These are phyloP conservation scores for Acorus calamus DNA, from an alignment of 106 monocot species.

Conservation along the genomic window DNA sequence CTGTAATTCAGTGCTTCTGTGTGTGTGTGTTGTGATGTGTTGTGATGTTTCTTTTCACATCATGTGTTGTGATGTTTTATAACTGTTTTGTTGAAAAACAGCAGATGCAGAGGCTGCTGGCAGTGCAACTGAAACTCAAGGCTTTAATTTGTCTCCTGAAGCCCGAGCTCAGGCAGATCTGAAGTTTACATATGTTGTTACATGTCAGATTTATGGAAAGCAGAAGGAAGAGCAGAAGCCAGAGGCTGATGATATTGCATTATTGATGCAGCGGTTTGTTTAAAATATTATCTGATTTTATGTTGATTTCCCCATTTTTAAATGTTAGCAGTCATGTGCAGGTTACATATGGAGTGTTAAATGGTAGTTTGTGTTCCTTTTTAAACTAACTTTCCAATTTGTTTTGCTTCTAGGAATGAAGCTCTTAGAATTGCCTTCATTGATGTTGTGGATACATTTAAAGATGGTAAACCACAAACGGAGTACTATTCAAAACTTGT, in stretches of 20 bases:
- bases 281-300: background rate
- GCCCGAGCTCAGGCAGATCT: conserved; percentile 71
- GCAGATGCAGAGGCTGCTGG: conserved; percentile 32
- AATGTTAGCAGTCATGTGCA: background rate
- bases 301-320: background rate
- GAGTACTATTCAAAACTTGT: conserved; percentile 84
- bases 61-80: no score
- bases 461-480: conserved; percentile 35
- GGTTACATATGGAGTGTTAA: no score
- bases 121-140: conserved; percentile 36
- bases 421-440: conserved; percentile 85
- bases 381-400: background rate
- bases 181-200: conserved; percentile 81
- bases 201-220: conserved; percentile 88
- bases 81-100: background rate
- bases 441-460: conserved; percentile 45
- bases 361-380: background rate
- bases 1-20: background rate
- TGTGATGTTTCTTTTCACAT: no score
- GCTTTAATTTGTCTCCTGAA: conserved; percentile 72
- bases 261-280: conserved; percentile 67
- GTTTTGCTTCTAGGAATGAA: conserved; percentile 49
- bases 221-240: conserved; percentile 67
- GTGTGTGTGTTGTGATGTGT: no score
- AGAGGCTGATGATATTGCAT: conserved; percentile 68